Percentiles rank a stretch among this genome's conserved stretches.
phyloP scores from a whole-genome alignment of 2,329 filamentous ascomycete species.

The Exophiala viscosa region DNA sequence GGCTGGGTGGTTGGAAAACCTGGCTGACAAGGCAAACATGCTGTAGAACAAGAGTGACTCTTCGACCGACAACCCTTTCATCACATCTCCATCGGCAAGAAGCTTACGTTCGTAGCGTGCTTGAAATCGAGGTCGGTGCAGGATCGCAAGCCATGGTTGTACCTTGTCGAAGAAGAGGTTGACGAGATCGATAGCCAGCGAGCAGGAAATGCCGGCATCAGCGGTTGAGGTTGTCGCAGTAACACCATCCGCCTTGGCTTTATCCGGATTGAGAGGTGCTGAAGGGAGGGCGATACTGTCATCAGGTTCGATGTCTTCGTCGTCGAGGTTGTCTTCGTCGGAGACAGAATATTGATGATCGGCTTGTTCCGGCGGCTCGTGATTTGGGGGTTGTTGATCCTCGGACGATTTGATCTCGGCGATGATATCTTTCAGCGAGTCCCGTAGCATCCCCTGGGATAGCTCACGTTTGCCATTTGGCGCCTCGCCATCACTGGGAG shows the following conservation, averaged over 20 bases:
- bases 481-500: neutral
- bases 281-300: neutral
- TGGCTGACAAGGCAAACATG: constrained; percentile 20
- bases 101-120: constrained; percentile 11
- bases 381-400: neutral
- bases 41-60: constrained; percentile 19
- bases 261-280: neutral
- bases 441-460: constrained; percentile 10
- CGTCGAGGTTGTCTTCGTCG: constrained; percentile 11
- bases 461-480: constrained; percentile 8
- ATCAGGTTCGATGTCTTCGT: constrained; percentile 4
- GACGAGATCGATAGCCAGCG: constrained; percentile 70
- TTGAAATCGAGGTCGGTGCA: constrained; percentile 76
- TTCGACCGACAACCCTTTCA: constrained; percentile 13
- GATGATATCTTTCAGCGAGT: constrained; percentile 16
- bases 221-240: neutral
- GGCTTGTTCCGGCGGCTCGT: neutral
- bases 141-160: constrained; percentile 78
- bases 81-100: constrained; percentile 14
- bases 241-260: neutral
- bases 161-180: constrained; percentile 89
- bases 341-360: neutral
- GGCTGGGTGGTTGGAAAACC: constrained; percentile 19
- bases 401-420: constrained; percentile 16
- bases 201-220: constrained; percentile 8